A percentile compares a stretch with the other conserved stretches of the same genome.
Evolutionary conservation across 208 protist genomes (phyloP).

Genomic region (Plasmodiophora brassicae): DNA sequence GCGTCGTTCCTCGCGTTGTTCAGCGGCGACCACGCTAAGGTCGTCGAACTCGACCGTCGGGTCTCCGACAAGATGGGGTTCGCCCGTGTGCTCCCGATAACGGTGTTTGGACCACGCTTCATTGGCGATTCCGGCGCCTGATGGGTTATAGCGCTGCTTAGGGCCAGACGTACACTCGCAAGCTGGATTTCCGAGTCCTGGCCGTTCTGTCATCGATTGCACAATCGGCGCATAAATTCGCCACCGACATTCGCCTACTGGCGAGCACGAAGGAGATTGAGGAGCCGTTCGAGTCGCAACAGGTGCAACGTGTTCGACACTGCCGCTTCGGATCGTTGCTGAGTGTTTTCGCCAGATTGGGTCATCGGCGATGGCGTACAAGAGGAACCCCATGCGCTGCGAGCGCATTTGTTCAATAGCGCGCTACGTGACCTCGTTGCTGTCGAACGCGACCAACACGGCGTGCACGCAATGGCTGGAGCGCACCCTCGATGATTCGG

Average conservation of each 20-base stretch:
- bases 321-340: background rate
- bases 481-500: conserved; percentile 59
- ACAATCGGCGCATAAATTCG: conserved; percentile 59
- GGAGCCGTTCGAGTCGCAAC: conserved; percentile 55
- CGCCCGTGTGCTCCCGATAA: too few species aligned
- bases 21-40: conserved; percentile 36
- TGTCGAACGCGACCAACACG: conserved; percentile 34
- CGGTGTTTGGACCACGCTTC: too few species aligned
- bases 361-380: conserved; percentile 67
- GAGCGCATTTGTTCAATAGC: conserved; percentile 60
- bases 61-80: conserved; percentile 60
- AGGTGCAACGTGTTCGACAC: conserved; percentile 13
- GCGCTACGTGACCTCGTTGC: conserved; percentile 49
- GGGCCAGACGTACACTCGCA: conserved; percentile 66
- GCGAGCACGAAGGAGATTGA: conserved; percentile 63
- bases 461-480: conserved; percentile 64
- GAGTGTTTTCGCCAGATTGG: conserved; percentile 57
- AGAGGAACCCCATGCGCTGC: conserved; percentile 68
- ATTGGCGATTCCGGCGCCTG: too few species aligned
- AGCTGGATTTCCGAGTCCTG: conserved; percentile 52
- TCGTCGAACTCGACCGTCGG: conserved; percentile 46
- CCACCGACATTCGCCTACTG: conserved; percentile 63
- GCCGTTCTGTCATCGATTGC: conserved; percentile 35
- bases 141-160: conserved; percentile 46
- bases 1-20: conserved; percentile 60